Percentiles rank a stretch among this genome's conserved stretches.
Conservation (phyloP, 192 early-diverging fungal species). For the Jimgerdemannia lactiflua region DNA sequence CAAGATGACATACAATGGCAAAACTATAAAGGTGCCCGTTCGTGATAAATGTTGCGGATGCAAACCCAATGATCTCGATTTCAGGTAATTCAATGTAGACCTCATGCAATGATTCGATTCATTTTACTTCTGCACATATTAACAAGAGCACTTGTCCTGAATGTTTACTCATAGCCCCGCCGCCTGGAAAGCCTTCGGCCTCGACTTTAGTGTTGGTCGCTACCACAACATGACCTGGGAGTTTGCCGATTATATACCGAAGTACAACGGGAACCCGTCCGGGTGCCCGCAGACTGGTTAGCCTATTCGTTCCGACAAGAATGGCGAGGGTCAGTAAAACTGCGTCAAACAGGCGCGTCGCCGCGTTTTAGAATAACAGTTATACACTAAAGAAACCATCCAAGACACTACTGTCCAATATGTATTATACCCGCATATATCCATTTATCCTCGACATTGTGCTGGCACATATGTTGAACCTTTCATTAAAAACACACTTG, state of each 20-base stretch:
- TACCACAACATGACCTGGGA: neutral
- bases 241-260: neutral
- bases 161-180: neutral
- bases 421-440: neutral
- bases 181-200: neutral
- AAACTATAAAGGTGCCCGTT: neutral
- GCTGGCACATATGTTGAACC: neutral
- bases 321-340: no score
- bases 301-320: neutral
- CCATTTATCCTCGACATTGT: neutral
- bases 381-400: no score
- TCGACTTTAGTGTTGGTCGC: neutral
- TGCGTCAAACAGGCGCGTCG: no score
- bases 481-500: no score
- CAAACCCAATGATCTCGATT: neutral
- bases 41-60: neutral
- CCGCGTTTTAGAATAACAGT: no score
- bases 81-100: neutral
- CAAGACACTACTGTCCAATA: neutral
- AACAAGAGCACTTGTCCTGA: neutral
- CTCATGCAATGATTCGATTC: no score
- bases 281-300: neutral
- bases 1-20: neutral
- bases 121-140: neutral
- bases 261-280: neutral